Conservation (phyloP, 208 protist genomes). For the Trypanosoma brucei region DNA sequence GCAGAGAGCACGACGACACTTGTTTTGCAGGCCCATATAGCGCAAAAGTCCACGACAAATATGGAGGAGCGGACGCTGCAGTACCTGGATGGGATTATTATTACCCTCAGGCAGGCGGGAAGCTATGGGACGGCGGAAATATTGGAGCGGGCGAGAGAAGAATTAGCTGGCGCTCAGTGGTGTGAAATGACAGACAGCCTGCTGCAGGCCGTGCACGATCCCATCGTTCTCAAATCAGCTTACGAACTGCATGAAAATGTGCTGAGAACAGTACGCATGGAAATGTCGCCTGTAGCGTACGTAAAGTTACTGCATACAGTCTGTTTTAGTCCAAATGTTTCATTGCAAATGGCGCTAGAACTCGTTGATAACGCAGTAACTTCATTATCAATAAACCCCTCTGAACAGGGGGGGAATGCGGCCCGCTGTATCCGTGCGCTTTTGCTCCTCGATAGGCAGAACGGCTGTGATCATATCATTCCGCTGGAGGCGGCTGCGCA, state of each 20-base stretch:
- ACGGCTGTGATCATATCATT: constrained; percentile 18
- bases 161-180: constrained; percentile 57
- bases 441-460: constrained; percentile 58
- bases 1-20: too few species aligned
- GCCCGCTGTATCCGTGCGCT: constrained; percentile 80
- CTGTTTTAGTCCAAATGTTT: constrained; percentile 66
- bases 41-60: neutral
- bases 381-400: constrained; percentile 34
- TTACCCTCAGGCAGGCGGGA: constrained; percentile 27
- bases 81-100: constrained; percentile 49
- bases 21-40: too few species aligned
- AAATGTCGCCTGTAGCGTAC: constrained; percentile 84
- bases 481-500: constrained; percentile 40
- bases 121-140: constrained; percentile 34
- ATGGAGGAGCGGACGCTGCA: constrained; percentile 34
- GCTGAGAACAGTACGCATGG: constrained; percentile 52
- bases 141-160: constrained; percentile 28
- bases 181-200: constrained; percentile 70
- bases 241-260: constrained; percentile 78
- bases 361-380: constrained; percentile 60
- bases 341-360: constrained; percentile 53
- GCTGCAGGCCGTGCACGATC: constrained; percentile 57
- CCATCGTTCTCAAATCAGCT: constrained; percentile 46
- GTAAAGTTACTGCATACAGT: constrained; percentile 76
- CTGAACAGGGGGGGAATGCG: constrained; percentile 54